Percentiles rank a stretch among this genome's conserved stretches.
phyloP scores from a whole-genome alignment of 495 filamentous ascomycete genomes.

The Hypoxylon lienhwacheense region DNA sequence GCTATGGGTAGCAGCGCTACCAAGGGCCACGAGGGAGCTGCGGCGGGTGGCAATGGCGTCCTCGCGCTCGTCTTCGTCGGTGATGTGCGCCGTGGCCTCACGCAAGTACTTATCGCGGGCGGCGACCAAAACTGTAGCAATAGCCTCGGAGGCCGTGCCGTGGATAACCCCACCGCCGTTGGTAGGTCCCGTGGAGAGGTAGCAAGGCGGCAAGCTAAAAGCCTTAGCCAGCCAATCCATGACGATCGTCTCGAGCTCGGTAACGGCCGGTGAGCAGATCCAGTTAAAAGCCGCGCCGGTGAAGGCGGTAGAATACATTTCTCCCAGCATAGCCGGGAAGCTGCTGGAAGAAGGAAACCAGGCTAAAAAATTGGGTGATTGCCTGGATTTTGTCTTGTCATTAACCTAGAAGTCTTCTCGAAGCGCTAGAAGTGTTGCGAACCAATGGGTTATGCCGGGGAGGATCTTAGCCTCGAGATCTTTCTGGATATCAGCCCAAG shows the following conservation, averaged over 20 bases:
- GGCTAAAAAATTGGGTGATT: slow-evolving; percentile 94
- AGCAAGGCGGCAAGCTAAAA: slow-evolving; percentile 72
- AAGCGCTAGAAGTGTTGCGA: slow-evolving; percentile 9
- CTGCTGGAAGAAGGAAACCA: slow-evolving; percentile 86
- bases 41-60: slow-evolving; percentile 67
- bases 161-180: slow-evolving; percentile 91
- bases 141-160: slow-evolving; percentile 86
- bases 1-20: slow-evolving; percentile 77
- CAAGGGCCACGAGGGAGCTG: slow-evolving; percentile 75
- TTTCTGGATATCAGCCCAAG: slow-evolving; percentile 77
- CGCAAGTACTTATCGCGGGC: slow-evolving; percentile 80
- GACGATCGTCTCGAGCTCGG: slow-evolving; percentile 91
- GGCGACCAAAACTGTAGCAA: slow-evolving; percentile 84
- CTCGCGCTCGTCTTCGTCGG: slow-evolving; percentile 60
- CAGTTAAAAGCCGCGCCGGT: slow-evolving; percentile 94
- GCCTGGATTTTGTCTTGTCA: slow-evolving; percentile 39
- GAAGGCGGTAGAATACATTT: slow-evolving; percentile 89
- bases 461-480: slow-evolving; percentile 90
- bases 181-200: slow-evolving; percentile 71
- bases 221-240: slow-evolving; percentile 88
- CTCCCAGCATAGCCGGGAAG: slow-evolving; percentile 87
- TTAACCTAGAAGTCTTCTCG: not conserved
- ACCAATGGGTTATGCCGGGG: slow-evolving; percentile 94
- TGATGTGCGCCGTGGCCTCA: slow-evolving; percentile 55
- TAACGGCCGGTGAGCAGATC: slow-evolving; percentile 94